A percentile compares a stretch with the other conserved stretches of the same genome.
phyloP scores from a whole-genome alignment of 495 filamentous ascomycete genomes.

The Lineolata rhizophorae region DNA sequence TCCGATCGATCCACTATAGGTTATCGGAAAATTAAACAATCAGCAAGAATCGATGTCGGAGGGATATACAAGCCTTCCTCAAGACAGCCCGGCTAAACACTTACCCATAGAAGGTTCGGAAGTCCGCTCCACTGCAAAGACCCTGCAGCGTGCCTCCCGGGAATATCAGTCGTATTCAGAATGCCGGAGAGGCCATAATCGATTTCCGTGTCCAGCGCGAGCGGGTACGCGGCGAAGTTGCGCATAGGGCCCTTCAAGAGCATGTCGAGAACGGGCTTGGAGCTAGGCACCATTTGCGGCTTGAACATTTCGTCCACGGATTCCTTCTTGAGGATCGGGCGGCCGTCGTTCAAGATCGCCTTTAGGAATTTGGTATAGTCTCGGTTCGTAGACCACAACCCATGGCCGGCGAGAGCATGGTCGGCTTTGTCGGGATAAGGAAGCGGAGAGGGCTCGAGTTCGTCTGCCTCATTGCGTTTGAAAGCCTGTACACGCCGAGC shows the following conservation, averaged over 20 bases:
- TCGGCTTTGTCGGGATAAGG: slow-evolving; percentile 1
- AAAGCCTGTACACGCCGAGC: slow-evolving; percentile 3
- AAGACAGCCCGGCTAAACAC: no score
- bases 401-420: not conserved
- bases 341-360: not conserved
- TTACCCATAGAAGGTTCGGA: not conserved
- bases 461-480: slow-evolving; percentile 3
- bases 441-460: not conserved
- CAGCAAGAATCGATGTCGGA: not conserved
- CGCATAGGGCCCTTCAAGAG: not conserved
- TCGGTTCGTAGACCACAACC: not conserved
- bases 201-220: not conserved
- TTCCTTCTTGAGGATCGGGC: not conserved
- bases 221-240: no score
- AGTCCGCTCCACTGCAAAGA: not conserved
- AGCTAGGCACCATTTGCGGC: not conserved
- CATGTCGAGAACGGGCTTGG: not conserved
- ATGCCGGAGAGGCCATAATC: not conserved
- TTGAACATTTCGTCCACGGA: not conserved
- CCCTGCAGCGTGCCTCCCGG: not conserved
- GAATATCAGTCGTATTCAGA: not conserved
- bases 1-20: slow-evolving; percentile 1
- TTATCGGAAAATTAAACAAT: no score
- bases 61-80: not conserved
- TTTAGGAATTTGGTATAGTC: not conserved